Evolutionary conservation across 2,329 filamentous ascomycete species (phyloP), one percentile per base, ranked within the genome.

Genomic region (Samsoniella hepiali): DNA sequence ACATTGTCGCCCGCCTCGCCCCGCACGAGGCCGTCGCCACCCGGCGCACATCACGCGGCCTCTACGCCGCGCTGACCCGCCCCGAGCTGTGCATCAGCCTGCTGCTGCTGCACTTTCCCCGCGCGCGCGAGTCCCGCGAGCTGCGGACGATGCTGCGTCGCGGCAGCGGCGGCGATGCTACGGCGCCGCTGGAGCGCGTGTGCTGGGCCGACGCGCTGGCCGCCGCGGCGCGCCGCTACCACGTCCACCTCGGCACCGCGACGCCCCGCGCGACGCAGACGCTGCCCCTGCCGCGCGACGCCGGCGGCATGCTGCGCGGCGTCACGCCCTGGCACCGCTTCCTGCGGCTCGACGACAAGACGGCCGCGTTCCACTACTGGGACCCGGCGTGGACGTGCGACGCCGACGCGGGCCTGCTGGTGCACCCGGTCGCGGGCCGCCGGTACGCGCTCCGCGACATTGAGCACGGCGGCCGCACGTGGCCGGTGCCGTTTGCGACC

Each of bases 351-450:
- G 75, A 79, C 59, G 71, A 75, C 17, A 75, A 76, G 63, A 71
- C 68, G 1, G 75, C 75, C 22, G 66, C 70, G 2, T 82, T 83
- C 63, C 77, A 83, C 67, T 76, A 80, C 67, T 71, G 72, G 31
- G 81, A 84, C 63, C 73, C 80, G 1, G 69, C 74, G 13, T 89
- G 86, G 87, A 82, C 79, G 17, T 85, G 82, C 68, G 80, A 76
- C 60, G 68, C 77, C 47, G 72, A 82, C n/a, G 79, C 83, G 50
- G 84, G 82, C 0, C 66, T 88, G 22, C 65, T 89, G 42, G 79
- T 87, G 7, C 88, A 83, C 68, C 81, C 81, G 2, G 75, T 64
- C 8, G 65, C 42, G 36, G 64, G 60, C n/a, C 47, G 56, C 11
- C 63, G 69, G 9, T 82, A 80, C 67, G 75, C 79, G 5, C 73